Base-by-base conservation (phyloP, 2,329 filamentous ascomycete species). In the Lecanosticta acicola region DNA sequence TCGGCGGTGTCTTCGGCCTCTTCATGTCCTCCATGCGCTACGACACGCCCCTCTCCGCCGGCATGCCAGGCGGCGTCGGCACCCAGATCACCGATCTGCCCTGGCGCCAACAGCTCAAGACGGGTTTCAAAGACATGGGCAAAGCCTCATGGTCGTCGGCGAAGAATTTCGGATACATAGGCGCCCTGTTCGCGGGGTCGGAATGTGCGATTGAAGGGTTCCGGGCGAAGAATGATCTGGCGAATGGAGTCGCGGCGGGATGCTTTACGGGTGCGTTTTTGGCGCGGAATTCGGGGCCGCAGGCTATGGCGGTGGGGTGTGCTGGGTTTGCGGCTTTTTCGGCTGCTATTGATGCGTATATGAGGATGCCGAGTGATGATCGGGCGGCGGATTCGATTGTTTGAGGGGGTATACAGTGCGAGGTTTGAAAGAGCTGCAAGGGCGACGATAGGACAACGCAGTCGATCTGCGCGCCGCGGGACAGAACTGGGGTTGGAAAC, bases 1-100 rank as follows among this genome's bases (percentile, higher is more conserved):
- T 98, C 56, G 93, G 93, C 53, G 93, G 89, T 61, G 75, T 94
- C 35, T 98, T 98, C 59, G 93, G 93, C 58, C 78, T 97, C 61
- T 98, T 98, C 75, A 98, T 97, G 91, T 88, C 90, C 49, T 93
- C 87, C 19, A 98, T 98, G 93, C 85, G 88, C 69, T 98, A 98
- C 78, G 93, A 98, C 66, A 96, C 90, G 0, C 87, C 91, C 48
- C 84, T 89, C 69, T 84, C 75, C 32, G 67, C 74, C 39, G 69
- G 71, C 53, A 41, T 68, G 64, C 56, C 62, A 58, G 69, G 76
- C 61, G 69, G 73, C n/a, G 68, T 69, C 45, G 72, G 74, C 49
- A 55, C 55, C 16, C 35, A 44, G 14, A 71, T 82, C 56, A 67
- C 76, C 49, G 71, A 77, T 53, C 80, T 98, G 16, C 90, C 93